phyloP scores from a whole-genome alignment of 148 eudicot species.

The Chenopodium formosanum region DNA sequence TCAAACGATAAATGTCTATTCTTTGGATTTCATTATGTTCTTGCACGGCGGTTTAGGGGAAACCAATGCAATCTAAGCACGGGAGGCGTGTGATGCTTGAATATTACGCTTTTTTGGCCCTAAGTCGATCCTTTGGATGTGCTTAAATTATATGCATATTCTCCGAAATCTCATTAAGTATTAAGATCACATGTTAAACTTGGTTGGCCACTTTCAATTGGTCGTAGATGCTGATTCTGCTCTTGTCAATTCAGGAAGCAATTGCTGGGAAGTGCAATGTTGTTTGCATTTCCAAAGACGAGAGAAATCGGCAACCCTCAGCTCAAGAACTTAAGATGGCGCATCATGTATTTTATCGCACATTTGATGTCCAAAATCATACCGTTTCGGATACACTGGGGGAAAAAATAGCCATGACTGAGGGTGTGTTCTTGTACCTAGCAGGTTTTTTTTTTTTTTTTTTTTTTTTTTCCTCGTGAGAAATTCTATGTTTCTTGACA shows the following conservation, averaged over 20 bases:
- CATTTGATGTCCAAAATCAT: slow-evolving; percentile 56
- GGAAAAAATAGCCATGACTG: slow-evolving; percentile 43
- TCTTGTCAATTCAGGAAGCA: slow-evolving; percentile 54
- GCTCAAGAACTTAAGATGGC: slow-evolving; percentile 53
- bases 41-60: neutral
- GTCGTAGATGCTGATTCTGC: slow-evolving; percentile 30
- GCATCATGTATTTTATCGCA: slow-evolving; percentile 66
- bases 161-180: neutral
- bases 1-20: no score
- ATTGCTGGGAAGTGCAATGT: slow-evolving; percentile 76
- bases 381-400: slow-evolving; percentile 58
- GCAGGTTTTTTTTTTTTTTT: neutral
- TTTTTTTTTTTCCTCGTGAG: slow-evolving; percentile 10
- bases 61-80: neutral
- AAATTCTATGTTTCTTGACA: slow-evolving; percentile 18
- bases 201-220: slow-evolving; percentile 9
- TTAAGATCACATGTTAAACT: neutral
- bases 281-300: slow-evolving; percentile 69
- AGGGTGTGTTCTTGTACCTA: slow-evolving; percentile 46
- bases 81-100: neutral
- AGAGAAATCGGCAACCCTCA: slow-evolving; percentile 66
- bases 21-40: neutral
- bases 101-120: neutral
- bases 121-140: neutral
- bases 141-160: neutral